Percentiles rank a stretch among this genome's conserved stretches.
phyloP scores from a whole-genome alignment of 2,329 filamentous ascomycete genomes.

The Colletotrichum sp. region DNA sequence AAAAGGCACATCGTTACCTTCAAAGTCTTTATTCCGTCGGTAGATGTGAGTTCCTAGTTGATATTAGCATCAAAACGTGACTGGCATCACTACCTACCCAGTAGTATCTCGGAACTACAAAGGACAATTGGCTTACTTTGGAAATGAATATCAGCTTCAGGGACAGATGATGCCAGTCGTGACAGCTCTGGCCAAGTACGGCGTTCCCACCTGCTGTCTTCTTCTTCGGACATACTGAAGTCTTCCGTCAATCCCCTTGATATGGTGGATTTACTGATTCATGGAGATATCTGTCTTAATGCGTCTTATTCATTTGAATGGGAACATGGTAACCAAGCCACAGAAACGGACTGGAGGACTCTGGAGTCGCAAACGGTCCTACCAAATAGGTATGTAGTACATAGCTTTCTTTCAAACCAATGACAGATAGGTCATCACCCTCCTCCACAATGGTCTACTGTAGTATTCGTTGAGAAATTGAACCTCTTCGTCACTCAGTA shows the following conservation, averaged over 20 bases:
- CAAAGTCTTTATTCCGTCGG: conserved; percentile 62
- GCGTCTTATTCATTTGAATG: background rate
- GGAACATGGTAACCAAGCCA: background rate
- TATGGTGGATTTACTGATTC: background rate
- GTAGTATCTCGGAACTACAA: too few species aligned
- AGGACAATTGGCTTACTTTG: conserved; percentile 49
- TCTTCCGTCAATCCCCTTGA: background rate
- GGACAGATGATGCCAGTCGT: conserved; percentile 60
- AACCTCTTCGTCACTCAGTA: background rate
- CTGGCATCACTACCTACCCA: too few species aligned
- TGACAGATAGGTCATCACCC: background rate
- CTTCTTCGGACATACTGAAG: conserved; percentile 35
- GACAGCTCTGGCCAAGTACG: conserved; percentile 63
- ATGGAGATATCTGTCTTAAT: background rate
- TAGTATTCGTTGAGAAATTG: background rate
- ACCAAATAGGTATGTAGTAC: background rate
- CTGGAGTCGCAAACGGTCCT: background rate
- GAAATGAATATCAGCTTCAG: conserved; percentile 76
- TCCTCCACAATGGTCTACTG: background rate
- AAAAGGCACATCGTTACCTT: conserved; percentile 64
- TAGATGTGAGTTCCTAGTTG: conserved; percentile 43
- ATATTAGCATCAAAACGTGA: conserved; percentile 32
- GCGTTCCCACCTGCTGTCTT: conserved; percentile 54
- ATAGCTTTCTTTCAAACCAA: background rate
- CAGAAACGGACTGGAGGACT: background rate